Base-by-base conservation (phyloP, 192 early-diverging fungal genomes). In the Coemansia sp. region DNA sequence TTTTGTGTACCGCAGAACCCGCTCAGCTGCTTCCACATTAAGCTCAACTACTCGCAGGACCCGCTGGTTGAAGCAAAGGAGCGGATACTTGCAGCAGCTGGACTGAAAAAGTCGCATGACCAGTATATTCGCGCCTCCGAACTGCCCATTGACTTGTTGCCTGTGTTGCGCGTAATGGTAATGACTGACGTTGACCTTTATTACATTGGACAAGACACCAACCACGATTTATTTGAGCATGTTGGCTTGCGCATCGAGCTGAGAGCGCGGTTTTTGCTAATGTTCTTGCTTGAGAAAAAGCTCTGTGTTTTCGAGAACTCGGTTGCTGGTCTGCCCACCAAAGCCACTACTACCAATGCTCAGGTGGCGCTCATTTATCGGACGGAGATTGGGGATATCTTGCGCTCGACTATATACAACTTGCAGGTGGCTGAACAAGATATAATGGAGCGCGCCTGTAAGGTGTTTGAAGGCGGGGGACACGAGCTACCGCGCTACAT, bases 111-210 rank as follows among this genome's bases (percentile, higher is more conserved):
- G n/a, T 56, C 67, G 52, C 41, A 67, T 16, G 84, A 84, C 27
- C 82, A 86, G 39, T 88, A 79, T 55, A 76, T 91, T 20, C 74
- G 76, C 8, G 63, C 61, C 3, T 49, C 65, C 34, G 69, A 58
- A 38, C 73, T 90, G 47, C 84, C 90, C 6, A 27, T 50, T 22
- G 74, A 67, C 11, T 60, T 90, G n/a, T 35, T 80, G 49, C 74
- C 80, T n/a, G 67, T 85, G 50, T 82, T 91, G 74, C 83, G 89
- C 2, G 86, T 91, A 0, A 73, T 90, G 78, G 84, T 82, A n/a
- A 91, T 91, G 90, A 90, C 84, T 45, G 68, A 69, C 11, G 62
- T 62, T 1, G 89, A 90, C 43, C 67, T 82, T 1, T 32, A 63
- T 15, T 74, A 64, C 44, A 38, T 74, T 3, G 52, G 68, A 32